Base-by-base conservation (phyloP, 2,329 filamentous ascomycete species). In the Aureobasidium sp. region DNA sequence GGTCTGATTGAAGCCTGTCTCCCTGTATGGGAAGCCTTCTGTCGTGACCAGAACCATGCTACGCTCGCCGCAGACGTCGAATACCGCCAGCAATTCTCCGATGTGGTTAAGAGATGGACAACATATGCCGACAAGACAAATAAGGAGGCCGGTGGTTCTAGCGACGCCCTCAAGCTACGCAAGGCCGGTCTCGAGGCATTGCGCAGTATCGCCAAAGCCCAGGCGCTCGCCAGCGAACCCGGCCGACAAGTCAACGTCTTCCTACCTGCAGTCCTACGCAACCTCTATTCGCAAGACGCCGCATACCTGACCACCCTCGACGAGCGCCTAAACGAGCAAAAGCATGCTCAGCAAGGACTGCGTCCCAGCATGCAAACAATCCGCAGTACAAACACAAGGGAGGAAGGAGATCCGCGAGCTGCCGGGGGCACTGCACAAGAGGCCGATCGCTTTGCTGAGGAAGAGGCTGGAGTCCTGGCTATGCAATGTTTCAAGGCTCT, bases 1-100 rank as follows among this genome's bases (percentile, higher is more conserved):
- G 93, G 92, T 71, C 93, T 98, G 90, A 91, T 97, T 68, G 95
- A 98, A 80, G 94, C 95, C 42, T 96, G 94, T 3, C 87, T 97
- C 69, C 88, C 91, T 3, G 94, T 93, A 4, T 98, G 97, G 76
- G 90, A 95, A 73, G 91, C 91, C 29, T 96, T 98, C 75, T 98
- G 95, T 82, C 88, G 90, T 67, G 88, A 97, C 80, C 94, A 97
- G 78, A 95, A 98, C 74, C 90, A 91, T 66, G 93, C 94, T 40
- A 91, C 91, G 11, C 88, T 98, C 64, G 90, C 94, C 33, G 94
- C 93, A 67, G 95, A 98, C 76, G 92, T 94, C 76, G 88, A 90
- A 67, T 97, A 97, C 76, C 87, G 95, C 40, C 87, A 83, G 59
- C 91, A 95, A 70, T 98, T 97, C 77, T 91, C 95, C 74, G 88